These are phyloP conservation scores for Helotiales sp. DNA, from an alignment of 2,329 filamentous ascomycete genomes.

Conservation along the genomic window DNA sequence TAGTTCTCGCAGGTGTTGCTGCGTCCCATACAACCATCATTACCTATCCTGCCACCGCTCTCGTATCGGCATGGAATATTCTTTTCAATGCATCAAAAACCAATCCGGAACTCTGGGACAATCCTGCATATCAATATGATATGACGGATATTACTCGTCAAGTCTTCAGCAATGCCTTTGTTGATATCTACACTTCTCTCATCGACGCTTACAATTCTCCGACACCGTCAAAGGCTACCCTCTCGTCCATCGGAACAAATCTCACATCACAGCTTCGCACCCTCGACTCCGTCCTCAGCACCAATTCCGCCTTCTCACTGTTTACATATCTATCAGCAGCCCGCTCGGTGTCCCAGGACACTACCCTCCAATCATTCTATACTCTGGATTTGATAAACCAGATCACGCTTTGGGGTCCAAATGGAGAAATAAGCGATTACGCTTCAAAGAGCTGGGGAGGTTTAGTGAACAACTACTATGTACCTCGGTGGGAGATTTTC, in stretches of 20 bases:
- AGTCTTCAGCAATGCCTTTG: constrained; percentile 53
- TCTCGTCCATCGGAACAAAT: constrained; percentile 39
- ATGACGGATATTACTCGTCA: constrained; percentile 56
- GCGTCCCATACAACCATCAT: constrained; percentile 51
- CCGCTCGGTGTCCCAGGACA: constrained; percentile 36
- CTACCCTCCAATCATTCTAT: constrained; percentile 44
- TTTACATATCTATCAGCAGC: constrained; percentile 50
- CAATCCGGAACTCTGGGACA: constrained; percentile 46
- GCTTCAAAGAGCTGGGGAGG: constrained; percentile 55
- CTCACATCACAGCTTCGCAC: constrained; percentile 45
- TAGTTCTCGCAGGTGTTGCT: constrained; percentile 35
- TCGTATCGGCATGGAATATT: constrained; percentile 48
- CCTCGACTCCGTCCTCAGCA: constrained; percentile 50
- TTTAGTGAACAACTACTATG: constrained; percentile 52
- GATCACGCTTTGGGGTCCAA: constrained; percentile 56
- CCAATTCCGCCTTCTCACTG: constrained; percentile 50
- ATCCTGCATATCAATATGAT: constrained; percentile 52
- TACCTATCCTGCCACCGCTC: constrained; percentile 47
- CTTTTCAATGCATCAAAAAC: constrained; percentile 46
- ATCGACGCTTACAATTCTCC: constrained; percentile 44
- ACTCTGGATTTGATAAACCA: constrained; percentile 56
- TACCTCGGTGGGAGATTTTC: constrained; percentile 53
- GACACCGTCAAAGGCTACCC: constrained; percentile 28
- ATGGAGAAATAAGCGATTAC: constrained; percentile 55
- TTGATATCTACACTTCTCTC: constrained; percentile 58